Evolutionary conservation across 768 basidiomycete species (phyloP), one percentile per base, ranked within the genome.

Genomic region (Podaxis sp.): DNA sequence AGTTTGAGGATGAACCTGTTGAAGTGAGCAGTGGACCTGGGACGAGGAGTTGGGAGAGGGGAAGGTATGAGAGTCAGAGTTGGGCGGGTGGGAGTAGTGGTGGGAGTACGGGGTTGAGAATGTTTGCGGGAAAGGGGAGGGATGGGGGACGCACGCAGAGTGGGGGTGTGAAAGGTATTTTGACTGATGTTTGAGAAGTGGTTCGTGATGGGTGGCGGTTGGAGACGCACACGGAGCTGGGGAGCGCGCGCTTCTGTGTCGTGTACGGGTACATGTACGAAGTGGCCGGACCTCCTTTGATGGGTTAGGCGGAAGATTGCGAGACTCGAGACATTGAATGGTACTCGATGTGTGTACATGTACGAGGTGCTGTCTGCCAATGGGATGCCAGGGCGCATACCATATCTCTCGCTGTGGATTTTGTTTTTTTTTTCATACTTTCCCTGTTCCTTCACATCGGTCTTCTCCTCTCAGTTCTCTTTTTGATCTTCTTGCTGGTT

Each of bases 121-220:
- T 92, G 89, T 87, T 90, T 69, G 86, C 82, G 2, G 82, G 86
- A 27, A 82, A 88, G 46, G 91, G 87, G 53, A 79, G 90, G 61
- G 89, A 93, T 72, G 91, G 91, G 2, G 91, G 91, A 41, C 78
- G 91, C 67, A 93, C 91, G 64, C 89, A 91, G 76, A 93, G 91
- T 68, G 91, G 91, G 1, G 91, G 91, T n/a, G 89, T 93, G 33
- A 88, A 85, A 69, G 91, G 88, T 11, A 80, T 92, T 52, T 72
- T 87, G 71, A 81, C 83, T 66, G 77, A 82, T 54, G 53, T 53
- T 22, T 60, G 38, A 41, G 17, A 9, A 46, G 4, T 1, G 12
- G 15, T 1, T 46, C 7, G n/a, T 17, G 43, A 9, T 8, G 19
- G 43, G 43, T 33, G 33, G 33, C 8, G 33, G 33, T 33, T 0